These are phyloP conservation scores for Clitopilus passeckerianus DNA, from an alignment of 768 basidiomycete genomes.

Conservation along the genomic window DNA sequence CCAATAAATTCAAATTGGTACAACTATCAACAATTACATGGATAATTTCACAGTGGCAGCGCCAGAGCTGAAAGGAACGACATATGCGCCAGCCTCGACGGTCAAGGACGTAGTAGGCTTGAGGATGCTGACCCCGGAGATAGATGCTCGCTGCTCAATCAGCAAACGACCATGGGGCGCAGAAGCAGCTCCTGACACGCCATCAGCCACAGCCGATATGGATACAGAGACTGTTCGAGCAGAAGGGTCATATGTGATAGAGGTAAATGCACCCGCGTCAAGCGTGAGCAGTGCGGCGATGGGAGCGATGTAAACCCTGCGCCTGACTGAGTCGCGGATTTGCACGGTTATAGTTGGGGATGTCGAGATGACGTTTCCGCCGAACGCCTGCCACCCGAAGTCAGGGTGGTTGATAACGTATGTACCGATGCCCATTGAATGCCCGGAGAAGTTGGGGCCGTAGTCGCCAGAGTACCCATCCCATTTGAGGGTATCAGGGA, in stretches of 20 bases:
- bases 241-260: constrained; percentile 33
- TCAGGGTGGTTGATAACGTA: constrained; percentile 47
- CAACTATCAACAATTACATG: constrained; percentile 5
- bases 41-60: constrained; percentile 28
- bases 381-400: constrained; percentile 61
- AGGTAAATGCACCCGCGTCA: constrained; percentile 49
- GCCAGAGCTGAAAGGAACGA: constrained; percentile 37
- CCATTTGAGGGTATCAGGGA: constrained; percentile 51
- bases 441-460: constrained; percentile 55
- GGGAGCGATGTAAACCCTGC: constrained; percentile 47
- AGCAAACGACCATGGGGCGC: constrained; percentile 42
- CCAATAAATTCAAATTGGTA: background rate
- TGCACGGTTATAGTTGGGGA: constrained; percentile 38
- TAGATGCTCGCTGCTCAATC: constrained; percentile 34
- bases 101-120: constrained; percentile 30
- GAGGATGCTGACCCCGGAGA: constrained; percentile 32
- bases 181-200: constrained; percentile 32
- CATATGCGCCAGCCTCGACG: constrained; percentile 41
- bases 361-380: constrained; percentile 38
- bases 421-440: constrained; percentile 43
- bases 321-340: constrained; percentile 40
- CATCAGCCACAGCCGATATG: constrained; percentile 33
- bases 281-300: constrained; percentile 39
- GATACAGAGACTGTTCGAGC: constrained; percentile 33
- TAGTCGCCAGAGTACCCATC: constrained; percentile 58